Base-by-base conservation (phyloP, 257 asterid species). In the Orobanche coerulescens region DNA sequence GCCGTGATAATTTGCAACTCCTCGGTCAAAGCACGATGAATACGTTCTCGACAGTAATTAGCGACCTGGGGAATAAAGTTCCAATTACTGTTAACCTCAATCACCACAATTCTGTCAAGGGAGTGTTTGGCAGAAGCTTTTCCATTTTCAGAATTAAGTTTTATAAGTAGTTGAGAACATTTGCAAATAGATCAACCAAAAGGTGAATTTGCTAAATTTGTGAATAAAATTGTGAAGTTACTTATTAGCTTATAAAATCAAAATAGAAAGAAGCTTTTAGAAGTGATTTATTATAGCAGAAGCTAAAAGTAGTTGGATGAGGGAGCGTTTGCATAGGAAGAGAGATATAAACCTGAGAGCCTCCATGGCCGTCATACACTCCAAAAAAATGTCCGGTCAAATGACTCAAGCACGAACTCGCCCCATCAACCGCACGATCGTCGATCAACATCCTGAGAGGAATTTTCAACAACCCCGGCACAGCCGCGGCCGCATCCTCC, bases 301-400 rank as follows among this genome's bases (percentile, higher is more conserved):
- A 43, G 22, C 19, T n/a, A 1, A 2, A 1, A 7, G 11, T n/a
- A n/a, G n/a, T n/a, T n/a, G n/a, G n/a, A n/a, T n/a, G n/a, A n/a
- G n/a, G 36, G 36, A 30, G 12, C 7, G 33, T 5, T 1, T 6
- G 24, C 12, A 1, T 13, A 8, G 71, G 61, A 13, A 51, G 39
- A 43, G 18, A 58, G 18, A 64, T 18, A 13, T 6, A 25, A 57
- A 91, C 98, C 94, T 92, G 97, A 64, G 81, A 83, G 60, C 98
- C 98, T 50, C 97, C 98, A 74, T 92, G 98, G 58, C 98, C 98
- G 72, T 92, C 98, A 61, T 92, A 92, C 20, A 92, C 98, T 26
- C 95, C 98, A 64, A 84, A 92, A 79, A 92, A 92, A 79, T 92
- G 98, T 20, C 87, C 82, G 0, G 89, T 81, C 73, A 88, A 54